phyloP scores from a whole-genome alignment of 225 moss, liverwort and hornwort species.

The Climacium dendroides region DNA sequence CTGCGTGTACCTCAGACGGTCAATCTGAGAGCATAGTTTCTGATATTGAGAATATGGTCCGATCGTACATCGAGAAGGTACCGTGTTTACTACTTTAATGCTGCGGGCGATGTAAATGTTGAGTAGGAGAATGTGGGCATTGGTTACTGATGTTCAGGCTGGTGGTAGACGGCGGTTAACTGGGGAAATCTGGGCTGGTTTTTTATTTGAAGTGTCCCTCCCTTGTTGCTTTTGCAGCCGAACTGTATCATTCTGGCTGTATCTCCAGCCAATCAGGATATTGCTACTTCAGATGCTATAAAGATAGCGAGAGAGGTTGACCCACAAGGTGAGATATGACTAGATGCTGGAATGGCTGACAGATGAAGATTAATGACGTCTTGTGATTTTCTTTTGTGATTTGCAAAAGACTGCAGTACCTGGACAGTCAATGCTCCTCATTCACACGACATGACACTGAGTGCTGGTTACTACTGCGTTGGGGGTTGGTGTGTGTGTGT shows the following conservation, averaged over 20 bases:
- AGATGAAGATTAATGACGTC: background rate
- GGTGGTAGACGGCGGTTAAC: background rate
- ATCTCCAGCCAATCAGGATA: slow-evolving; percentile 54
- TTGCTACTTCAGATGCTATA: slow-evolving; percentile 55
- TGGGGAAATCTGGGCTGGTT: background rate
- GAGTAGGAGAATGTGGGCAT: background rate
- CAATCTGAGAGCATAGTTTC: slow-evolving; percentile 42
- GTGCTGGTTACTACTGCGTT: background rate
- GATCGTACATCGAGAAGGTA: slow-evolving; percentile 54
- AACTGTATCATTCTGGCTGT: slow-evolving; percentile 50
- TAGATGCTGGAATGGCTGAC: background rate
- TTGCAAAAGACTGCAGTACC: background rate
- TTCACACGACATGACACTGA: background rate
- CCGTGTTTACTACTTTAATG: background rate
- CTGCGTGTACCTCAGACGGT: slow-evolving; percentile 23
- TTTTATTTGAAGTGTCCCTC: background rate
- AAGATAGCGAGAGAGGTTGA: slow-evolving; percentile 47
- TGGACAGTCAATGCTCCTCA: background rate
- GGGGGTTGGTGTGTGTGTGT: background rate
- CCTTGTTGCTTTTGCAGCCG: slow-evolving; percentile 14
- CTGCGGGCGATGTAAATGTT: background rate
- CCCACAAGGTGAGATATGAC: slow-evolving; percentile 21
- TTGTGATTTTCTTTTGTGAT: background rate
- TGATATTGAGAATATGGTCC: slow-evolving; percentile 53
- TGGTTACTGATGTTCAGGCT: background rate